These are phyloP conservation scores for Pseudocercospora vitis DNA, from an alignment of 2,329 filamentous ascomycete species.

Conservation along the genomic window DNA sequence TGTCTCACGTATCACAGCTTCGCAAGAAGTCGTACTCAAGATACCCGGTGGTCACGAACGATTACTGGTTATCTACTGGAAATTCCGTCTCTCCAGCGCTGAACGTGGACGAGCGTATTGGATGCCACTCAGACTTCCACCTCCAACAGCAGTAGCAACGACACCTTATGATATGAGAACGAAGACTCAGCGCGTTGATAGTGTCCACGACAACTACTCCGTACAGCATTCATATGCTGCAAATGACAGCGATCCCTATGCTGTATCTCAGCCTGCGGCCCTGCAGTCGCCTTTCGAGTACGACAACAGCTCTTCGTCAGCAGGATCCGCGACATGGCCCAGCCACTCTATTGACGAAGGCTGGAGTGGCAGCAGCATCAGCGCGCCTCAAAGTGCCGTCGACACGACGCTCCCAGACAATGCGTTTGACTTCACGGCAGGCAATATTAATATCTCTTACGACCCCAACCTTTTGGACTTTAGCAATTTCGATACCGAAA, in stretches of 20 bases:
- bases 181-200: constrained; percentile 27
- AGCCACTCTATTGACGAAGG: constrained; percentile 19
- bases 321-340: constrained; percentile 31
- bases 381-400: constrained; percentile 19
- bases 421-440: constrained; percentile 43
- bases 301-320: constrained; percentile 26
- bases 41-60: constrained; percentile 30
- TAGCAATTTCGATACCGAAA: constrained; percentile 32
- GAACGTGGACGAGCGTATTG: constrained; percentile 32
- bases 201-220: constrained; percentile 26
- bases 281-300: constrained; percentile 38
- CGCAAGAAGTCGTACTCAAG: constrained; percentile 45
- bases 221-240: constrained; percentile 6
- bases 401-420: constrained; percentile 33
- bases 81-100: constrained; percentile 29
- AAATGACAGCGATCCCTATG: constrained; percentile 16
- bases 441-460: constrained; percentile 44
- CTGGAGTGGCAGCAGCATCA: constrained; percentile 11
- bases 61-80: constrained; percentile 35
- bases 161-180: constrained; percentile 7
- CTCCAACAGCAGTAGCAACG: constrained; percentile 2
- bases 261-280: constrained; percentile 16
- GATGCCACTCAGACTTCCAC: constrained; percentile 29
- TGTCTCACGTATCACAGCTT: constrained; percentile 42
- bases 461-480: constrained; percentile 33